Conservation (phyloP, 73 alveolate species). For the Paraurostyla sp. region DNA sequence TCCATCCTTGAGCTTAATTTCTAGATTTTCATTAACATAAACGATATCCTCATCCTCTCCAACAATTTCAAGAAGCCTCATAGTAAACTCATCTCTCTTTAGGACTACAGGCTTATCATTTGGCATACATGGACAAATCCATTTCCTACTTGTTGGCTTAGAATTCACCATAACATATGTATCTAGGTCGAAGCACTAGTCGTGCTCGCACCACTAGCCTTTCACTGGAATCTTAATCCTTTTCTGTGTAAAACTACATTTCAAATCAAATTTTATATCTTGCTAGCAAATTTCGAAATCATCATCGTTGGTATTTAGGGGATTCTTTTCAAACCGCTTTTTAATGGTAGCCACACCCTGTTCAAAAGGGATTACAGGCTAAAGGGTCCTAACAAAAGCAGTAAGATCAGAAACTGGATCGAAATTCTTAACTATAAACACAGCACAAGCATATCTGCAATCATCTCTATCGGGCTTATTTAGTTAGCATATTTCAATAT, state of each 20-base stretch:
- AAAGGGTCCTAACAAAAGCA: not conserved
- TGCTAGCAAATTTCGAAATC: not conserved
- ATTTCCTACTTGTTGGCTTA: slow-evolving; percentile 4
- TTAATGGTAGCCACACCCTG: not conserved
- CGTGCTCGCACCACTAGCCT: slow-evolving; percentile 58
- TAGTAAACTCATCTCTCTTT: slow-evolving; percentile 46
- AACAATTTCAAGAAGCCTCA: slow-evolving; percentile 41
- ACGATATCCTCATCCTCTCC: not conserved
- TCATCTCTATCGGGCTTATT: slow-evolving; percentile 6
- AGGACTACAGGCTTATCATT: slow-evolving; percentile 49
- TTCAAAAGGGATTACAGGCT: slow-evolving; percentile 51
- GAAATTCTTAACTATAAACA: slow-evolving; percentile 38
- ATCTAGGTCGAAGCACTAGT: slow-evolving; percentile 38
- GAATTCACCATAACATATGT: not conserved
- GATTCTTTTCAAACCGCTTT: slow-evolving; percentile 19
- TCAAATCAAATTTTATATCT: slow-evolving; percentile 24
- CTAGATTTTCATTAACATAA: not conserved
- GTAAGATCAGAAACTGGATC: not conserved
- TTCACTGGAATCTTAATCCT: slow-evolving; percentile 36
- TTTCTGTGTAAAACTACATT: slow-evolving; percentile 19
- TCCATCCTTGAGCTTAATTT: slow-evolving; percentile 13
- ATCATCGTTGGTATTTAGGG: not conserved
- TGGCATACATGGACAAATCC: slow-evolving; percentile 45
- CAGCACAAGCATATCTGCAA: slow-evolving; percentile 25
- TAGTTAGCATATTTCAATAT: not conserved